Evolutionary conservation across 2,329 filamentous ascomycete species (phyloP).

Genomic region (Didymella arachidicola): DNA sequence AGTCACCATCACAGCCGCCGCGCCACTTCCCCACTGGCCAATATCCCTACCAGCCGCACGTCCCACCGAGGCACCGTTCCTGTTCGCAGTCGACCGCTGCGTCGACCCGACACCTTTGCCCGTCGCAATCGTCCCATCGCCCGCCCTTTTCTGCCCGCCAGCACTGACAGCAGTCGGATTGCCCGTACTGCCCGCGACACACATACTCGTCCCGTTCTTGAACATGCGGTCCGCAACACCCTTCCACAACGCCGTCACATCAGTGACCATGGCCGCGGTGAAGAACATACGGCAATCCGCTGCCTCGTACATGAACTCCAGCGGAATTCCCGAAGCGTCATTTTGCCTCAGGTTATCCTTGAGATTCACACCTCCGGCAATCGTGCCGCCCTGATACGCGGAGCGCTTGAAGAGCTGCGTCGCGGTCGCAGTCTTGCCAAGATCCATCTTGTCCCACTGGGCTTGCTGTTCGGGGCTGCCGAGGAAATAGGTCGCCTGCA

Average conservation of each 20-base stretch:
- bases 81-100: conserved; percentile 4
- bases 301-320: conserved; percentile 54
- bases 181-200: conserved; percentile 43
- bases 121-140: conserved; percentile 28
- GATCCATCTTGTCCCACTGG: conserved; percentile 38
- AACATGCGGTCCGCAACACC: conserved; percentile 50
- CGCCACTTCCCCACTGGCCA: background rate
- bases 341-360: conserved; percentile 49
- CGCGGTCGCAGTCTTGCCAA: conserved; percentile 46
- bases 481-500: conserved; percentile 44
- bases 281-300: conserved; percentile 54
- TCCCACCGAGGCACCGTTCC: conserved; percentile 1
- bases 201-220: conserved; percentile 33
- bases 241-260: conserved; percentile 51
- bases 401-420: conserved; percentile 44
- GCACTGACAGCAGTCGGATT: conserved; percentile 40
- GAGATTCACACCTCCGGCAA: conserved; percentile 48
- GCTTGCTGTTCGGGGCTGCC: conserved; percentile 42
- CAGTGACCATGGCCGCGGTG: conserved; percentile 45
- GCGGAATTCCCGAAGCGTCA: conserved; percentile 48
- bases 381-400: conserved; percentile 32
- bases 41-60: conserved; percentile 4
- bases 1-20: conserved; percentile 5
- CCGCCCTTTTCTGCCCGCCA: conserved; percentile 42
- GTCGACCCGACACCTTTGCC: conserved; percentile 6